Conservation (phyloP, 2,329 filamentous ascomycete species). For the Ceratocystis variospora region DNA sequence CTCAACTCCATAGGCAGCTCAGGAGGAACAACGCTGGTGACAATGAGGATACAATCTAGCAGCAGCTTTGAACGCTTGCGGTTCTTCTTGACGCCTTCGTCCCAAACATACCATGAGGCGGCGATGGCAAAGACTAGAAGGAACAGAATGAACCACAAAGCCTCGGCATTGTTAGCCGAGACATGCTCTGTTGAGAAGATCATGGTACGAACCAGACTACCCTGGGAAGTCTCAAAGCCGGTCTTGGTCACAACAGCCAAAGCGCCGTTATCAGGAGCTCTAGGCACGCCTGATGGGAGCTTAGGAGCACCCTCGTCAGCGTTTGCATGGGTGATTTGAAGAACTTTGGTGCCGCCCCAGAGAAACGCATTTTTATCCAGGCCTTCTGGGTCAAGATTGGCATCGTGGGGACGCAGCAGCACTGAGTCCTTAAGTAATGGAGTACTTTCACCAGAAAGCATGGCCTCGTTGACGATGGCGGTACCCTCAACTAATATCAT, state of each 20-base stretch:
- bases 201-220: constrained; percentile 95
- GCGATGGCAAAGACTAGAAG: constrained; percentile 90
- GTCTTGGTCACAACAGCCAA: constrained; percentile 93
- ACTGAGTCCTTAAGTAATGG: constrained; percentile 93
- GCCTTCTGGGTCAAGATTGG: constrained; percentile 69
- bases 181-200: constrained; percentile 98
- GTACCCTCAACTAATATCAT: constrained; percentile 91
- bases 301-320: constrained; percentile 58
- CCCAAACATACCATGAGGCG: constrained; percentile 98
- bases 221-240: constrained; percentile 96
- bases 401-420: constrained; percentile 73
- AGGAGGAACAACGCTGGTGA: constrained; percentile 95
- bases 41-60: constrained; percentile 90
- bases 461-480: constrained; percentile 96
- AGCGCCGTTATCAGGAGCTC: constrained; percentile 85
- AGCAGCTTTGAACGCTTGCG: constrained; percentile 95
- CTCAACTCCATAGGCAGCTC: constrained; percentile 97
- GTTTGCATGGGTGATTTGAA: constrained; percentile 84
- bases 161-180: constrained; percentile 95
- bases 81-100: constrained; percentile 85
- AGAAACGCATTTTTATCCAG: constrained; percentile 95
- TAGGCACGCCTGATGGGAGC: constrained; percentile 59
- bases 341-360: constrained; percentile 92
- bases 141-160: constrained; percentile 94
- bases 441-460: constrained; percentile 96